Base-by-base conservation (phyloP, 2,329 filamentous ascomycete genomes). In the Macroventuria anomochaeta region DNA sequence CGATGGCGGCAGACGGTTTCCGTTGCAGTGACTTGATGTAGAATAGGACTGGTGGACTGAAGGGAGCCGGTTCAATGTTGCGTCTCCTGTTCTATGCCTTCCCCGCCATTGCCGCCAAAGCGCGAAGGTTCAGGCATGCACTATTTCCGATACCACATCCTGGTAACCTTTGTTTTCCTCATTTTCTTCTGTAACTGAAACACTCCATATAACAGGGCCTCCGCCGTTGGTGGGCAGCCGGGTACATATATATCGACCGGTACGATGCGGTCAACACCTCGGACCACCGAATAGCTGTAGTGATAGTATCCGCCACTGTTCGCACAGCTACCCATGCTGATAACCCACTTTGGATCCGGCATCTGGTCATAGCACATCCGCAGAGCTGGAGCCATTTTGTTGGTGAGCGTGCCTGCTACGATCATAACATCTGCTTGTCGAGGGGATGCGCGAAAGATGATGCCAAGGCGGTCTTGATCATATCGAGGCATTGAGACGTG, bases 371-470 rank as follows among this genome's bases (percentile, higher is more conserved):
- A 96, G 58, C 93, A 88, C 77, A 93, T 89, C 72, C 91, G 83
- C 68, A 96, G 79, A 20, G 91, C 91, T 2, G 91, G 89, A 0
- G 89, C 91, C 90, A 96, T 96, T 81, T 96, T 96, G 82, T 96
- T 96, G 61, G 90, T 95, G 51, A 96, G 83, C 12, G 91, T 96
- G 43, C 91, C 91, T n/a, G 91, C 91, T 21, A 96, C 91, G 68
- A 96, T 93, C 90, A 96, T 95, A 59, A 96, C 88, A 75, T 96
- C 91, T 51, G 90, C 90, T 77, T 96, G 91, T 53, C 91, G 88
- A 3, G 90, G 90, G 3, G 89, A 93, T 46, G 90, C 91, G 65
- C 90, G 87, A 83, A 95, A 95, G 72, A 95, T 95, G 73, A 95
- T 95, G 61, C 91, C 91, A 42, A 93, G 81, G 29, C 91, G 86